A percentile compares a stretch with the other conserved stretches of the same genome.
These are phyloP conservation scores for Phytophthora multivora DNA, from an alignment of 352 stramenopile genomes.

Conservation along the genomic window DNA sequence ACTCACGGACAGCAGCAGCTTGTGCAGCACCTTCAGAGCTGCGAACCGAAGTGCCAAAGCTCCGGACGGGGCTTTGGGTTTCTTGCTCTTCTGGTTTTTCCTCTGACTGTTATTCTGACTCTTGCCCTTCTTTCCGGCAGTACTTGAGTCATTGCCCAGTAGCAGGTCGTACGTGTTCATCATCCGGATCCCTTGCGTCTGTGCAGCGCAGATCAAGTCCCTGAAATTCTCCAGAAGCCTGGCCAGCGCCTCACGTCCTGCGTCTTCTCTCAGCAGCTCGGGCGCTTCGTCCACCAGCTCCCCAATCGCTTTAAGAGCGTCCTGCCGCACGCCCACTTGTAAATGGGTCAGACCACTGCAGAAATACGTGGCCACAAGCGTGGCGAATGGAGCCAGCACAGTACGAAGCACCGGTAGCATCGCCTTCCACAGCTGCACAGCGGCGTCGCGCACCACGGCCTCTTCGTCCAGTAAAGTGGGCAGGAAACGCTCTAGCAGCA, in stretches of 20 bases:
- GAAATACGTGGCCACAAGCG: conserved; percentile 78
- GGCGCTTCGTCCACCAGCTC: conserved; percentile 65
- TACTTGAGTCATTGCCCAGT: conserved; percentile 15
- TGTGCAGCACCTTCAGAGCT: conserved; percentile 69
- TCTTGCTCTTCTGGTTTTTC: conserved; percentile 43
- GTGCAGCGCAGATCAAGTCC: conserved; percentile 64
- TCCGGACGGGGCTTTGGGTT: conserved; percentile 47
- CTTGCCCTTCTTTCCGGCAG: conserved; percentile 15
- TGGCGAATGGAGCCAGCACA: conserved; percentile 67
- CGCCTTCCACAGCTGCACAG: conserved; percentile 68
- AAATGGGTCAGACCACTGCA: conserved; percentile 83
- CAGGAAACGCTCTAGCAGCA: conserved; percentile 81
- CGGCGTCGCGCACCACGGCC: conserved; percentile 75
- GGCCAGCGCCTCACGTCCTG: conserved; percentile 56
- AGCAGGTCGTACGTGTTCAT: conserved; percentile 82
- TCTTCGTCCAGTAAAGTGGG: conserved; percentile 79
- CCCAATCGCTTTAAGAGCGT: conserved; percentile 74
- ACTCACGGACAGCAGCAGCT: conserved; percentile 61
- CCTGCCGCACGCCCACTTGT: conserved; percentile 74
- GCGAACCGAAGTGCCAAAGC: conserved; percentile 63
- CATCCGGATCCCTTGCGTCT: conserved; percentile 76
- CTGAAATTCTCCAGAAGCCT: conserved; percentile 82
- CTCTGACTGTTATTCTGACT: conserved; percentile 15
- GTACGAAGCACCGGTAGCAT: conserved; percentile 60
- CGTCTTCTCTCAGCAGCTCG: conserved; percentile 58